phyloP scores from a whole-genome alignment of 306 rosid genomes.

The Acacia crassicarpa region DNA sequence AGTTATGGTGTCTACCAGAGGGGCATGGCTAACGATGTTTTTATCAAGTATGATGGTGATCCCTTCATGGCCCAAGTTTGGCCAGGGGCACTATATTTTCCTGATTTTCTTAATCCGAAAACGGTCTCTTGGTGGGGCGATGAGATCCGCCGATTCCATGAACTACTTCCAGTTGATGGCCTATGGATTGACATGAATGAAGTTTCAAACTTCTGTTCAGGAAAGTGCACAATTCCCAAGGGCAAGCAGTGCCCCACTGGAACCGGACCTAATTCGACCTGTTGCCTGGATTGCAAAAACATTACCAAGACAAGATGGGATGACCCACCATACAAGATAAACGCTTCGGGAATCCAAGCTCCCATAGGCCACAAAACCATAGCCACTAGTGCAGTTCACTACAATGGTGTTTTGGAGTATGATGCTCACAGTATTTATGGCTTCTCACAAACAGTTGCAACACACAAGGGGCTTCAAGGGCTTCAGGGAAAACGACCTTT shows the following conservation, averaged over 20 bases:
- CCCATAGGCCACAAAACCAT: constrained; percentile 89
- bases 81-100: constrained; percentile 96
- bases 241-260: constrained; percentile 69
- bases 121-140: constrained; percentile 93
- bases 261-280: constrained; percentile 78
- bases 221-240: constrained; percentile 78
- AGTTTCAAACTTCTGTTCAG: constrained; percentile 85
- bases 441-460: constrained; percentile 80
- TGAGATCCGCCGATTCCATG: constrained; percentile 87
- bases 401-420: constrained; percentile 84
- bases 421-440: constrained; percentile 97
- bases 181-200: constrained; percentile 99
- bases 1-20: constrained; percentile 84
- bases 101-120: constrained; percentile 90
- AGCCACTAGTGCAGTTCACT: constrained; percentile 92
- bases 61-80: constrained; percentile 94
- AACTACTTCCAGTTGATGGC: constrained; percentile 93
- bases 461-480: constrained; percentile 82
- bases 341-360: constrained; percentile 83
- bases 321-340: constrained; percentile 93
- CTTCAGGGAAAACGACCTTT: constrained; percentile 87
- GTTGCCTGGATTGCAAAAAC: constrained; percentile 95
- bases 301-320: constrained; percentile 89
- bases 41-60: constrained; percentile 83
- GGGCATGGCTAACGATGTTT: constrained; percentile 75